Conservation (phyloP, 2,329 filamentous ascomycete genomes). For the Fusarium sp. region DNA sequence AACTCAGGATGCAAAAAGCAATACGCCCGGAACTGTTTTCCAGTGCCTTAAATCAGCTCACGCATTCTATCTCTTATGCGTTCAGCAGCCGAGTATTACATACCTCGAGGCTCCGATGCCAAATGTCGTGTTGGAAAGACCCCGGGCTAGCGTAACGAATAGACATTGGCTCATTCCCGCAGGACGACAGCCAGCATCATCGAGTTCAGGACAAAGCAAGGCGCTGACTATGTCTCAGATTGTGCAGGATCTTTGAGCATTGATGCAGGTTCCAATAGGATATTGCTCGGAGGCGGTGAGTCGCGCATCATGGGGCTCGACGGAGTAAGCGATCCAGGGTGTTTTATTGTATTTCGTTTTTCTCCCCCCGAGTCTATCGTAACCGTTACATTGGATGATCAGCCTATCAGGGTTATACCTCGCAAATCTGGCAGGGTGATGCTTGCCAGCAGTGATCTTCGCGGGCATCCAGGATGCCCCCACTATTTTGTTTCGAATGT, state of each 20-base stretch:
- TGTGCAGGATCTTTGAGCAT: constrained; percentile 16
- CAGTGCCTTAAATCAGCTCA: too few species aligned
- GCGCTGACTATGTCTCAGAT: constrained; percentile 7
- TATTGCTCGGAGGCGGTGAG: constrained; percentile 32
- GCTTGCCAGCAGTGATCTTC: constrained; percentile 32
- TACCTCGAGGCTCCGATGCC: neutral
- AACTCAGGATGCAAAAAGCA: too few species aligned
- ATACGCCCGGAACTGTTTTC: too few species aligned
- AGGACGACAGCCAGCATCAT: constrained; percentile 9
- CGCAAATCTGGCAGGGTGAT: constrained; percentile 37
- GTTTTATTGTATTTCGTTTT: constrained; percentile 4
- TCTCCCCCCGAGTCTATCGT: neutral
- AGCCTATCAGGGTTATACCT: constrained; percentile 26
- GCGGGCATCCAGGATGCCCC: constrained; percentile 32
- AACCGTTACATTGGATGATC: constrained; percentile 37
- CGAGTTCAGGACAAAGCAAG: constrained; percentile 7
- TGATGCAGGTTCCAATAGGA: constrained; percentile 16
- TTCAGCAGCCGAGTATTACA: neutral
- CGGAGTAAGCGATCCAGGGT: constrained; percentile 4
- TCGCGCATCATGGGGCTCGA: neutral
- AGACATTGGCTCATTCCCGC: constrained; percentile 23
- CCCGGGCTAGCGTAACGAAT: constrained; percentile 14
- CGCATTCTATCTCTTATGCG: too few species aligned
- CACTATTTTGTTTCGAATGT: constrained; percentile 23
- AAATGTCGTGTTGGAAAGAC: neutral